Evolutionary conservation across 2,329 filamentous ascomycete species (phyloP).

Genomic region (Talaromyces rugulosus): DNA sequence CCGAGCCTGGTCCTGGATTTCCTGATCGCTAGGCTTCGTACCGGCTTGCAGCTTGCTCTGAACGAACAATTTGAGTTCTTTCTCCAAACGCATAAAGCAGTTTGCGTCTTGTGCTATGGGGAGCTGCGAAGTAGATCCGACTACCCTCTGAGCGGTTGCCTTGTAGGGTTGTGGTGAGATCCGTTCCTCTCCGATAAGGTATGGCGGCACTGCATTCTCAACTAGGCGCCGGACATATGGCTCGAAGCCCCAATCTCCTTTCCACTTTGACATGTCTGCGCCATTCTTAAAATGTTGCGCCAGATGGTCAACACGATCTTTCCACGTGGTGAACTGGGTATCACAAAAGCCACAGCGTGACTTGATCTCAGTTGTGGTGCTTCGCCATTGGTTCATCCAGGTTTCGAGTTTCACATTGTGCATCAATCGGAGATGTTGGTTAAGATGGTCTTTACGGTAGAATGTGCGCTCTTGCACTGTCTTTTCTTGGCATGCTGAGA

Average conservation of each 20-base stretch:
- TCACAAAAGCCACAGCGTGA: slow-evolving; percentile 44
- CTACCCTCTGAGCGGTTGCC: slow-evolving; percentile 8
- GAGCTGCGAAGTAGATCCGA: slow-evolving; percentile 15
- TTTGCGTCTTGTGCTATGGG: slow-evolving; percentile 32
- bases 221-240: slow-evolving; percentile 31
- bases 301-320: slow-evolving; percentile 39
- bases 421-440: slow-evolving; percentile 58
- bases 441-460: slow-evolving; percentile 60
- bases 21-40: slow-evolving; percentile 32
- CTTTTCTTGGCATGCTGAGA: slow-evolving; percentile 57
- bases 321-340: slow-evolving; percentile 39
- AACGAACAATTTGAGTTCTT: slow-evolving; percentile 38
- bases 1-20: slow-evolving; percentile 34
- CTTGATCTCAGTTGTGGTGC: slow-evolving; percentile 51
- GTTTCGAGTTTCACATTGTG: slow-evolving; percentile 53
- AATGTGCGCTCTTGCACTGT: slow-evolving; percentile 57
- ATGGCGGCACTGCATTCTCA: slow-evolving; percentile 34
- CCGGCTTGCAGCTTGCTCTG: slow-evolving; percentile 30
- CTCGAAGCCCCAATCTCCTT: slow-evolving; percentile 40
- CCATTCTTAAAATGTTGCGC: slow-evolving; percentile 38
- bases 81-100: slow-evolving; percentile 39
- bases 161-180: slow-evolving; percentile 30
- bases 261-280: slow-evolving; percentile 35
- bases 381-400: slow-evolving; percentile 58
- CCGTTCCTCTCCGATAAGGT: slow-evolving; percentile 32